These are phyloP conservation scores for Crataegus laevigata DNA, from an alignment of 306 rosid species.

Conservation along the genomic window DNA sequence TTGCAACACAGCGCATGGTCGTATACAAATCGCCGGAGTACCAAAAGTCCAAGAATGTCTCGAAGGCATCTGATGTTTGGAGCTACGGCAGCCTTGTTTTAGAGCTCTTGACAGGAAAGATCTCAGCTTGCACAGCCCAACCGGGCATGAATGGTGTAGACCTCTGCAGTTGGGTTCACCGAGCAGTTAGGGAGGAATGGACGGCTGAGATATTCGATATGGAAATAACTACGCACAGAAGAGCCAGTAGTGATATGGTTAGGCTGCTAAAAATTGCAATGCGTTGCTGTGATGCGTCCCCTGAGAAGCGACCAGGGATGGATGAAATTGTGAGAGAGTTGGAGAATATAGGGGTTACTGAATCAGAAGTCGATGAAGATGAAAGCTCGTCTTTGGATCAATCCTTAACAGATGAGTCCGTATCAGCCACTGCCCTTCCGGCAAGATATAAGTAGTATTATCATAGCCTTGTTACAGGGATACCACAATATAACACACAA, in stretches of 20 bases:
- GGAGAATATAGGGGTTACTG: slow-evolving; percentile 29
- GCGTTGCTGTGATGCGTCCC: slow-evolving; percentile 48
- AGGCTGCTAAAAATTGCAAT: slow-evolving; percentile 60
- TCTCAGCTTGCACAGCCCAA: slow-evolving; percentile 46
- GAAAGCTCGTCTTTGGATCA: slow-evolving; percentile 14
- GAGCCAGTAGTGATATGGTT: slow-evolving; percentile 54
- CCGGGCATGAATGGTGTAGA: slow-evolving; percentile 46
- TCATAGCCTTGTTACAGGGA: no score
- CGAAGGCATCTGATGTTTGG: slow-evolving; percentile 68
- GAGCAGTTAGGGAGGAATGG: slow-evolving; percentile 86
- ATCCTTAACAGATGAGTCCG: slow-evolving; percentile 50
- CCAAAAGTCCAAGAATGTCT: slow-evolving; percentile 32
- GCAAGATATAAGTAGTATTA: not conserved
- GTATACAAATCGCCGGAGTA: slow-evolving; percentile 63
- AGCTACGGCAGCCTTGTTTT: slow-evolving; percentile 67
- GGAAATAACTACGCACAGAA: slow-evolving; percentile 39
- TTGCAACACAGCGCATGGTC: slow-evolving; percentile 56
- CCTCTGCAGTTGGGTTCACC: slow-evolving; percentile 56
- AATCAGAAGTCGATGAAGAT: no score
- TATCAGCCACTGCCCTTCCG: not conserved
- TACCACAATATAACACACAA: no score
- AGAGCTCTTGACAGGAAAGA: slow-evolving; percentile 69
- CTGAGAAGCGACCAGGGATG: slow-evolving; percentile 65
- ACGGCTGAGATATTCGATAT: slow-evolving; percentile 74
- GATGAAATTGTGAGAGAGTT: slow-evolving; percentile 52